Percentiles rank a stretch among this genome's conserved stretches.
These are phyloP conservation scores for Fusarium hainanense DNA, from an alignment of 2,329 filamentous ascomycete genomes.

Conservation along the genomic window DNA sequence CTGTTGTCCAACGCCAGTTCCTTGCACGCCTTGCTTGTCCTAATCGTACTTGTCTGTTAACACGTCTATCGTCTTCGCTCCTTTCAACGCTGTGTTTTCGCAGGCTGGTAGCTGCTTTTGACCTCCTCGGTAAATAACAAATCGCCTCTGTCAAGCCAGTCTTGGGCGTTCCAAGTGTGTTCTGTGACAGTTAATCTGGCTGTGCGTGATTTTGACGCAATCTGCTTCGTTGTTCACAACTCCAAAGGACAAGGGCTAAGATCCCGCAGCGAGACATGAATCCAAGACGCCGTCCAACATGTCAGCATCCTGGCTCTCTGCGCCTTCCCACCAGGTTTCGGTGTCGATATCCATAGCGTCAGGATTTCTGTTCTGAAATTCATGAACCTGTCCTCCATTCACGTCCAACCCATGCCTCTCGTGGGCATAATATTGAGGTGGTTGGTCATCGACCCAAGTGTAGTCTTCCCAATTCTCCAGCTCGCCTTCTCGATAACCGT, in stretches of 20 bases:
- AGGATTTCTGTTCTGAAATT: slow-evolving; percentile 60
- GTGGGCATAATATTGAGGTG: slow-evolving; percentile 42
- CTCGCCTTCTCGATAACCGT: slow-evolving; percentile 80
- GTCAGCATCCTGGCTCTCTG: slow-evolving; percentile 61
- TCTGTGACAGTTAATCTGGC: not conserved
- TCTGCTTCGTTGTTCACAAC: not conserved
- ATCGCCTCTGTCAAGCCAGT: not conserved
- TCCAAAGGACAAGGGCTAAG: slow-evolving; percentile 30
- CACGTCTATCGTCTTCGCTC: slow-evolving; percentile 4
- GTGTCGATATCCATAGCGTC: slow-evolving; percentile 71
- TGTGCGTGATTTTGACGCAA: not conserved
- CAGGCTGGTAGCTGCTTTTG: slow-evolving; percentile 1
- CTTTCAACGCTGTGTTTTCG: not conserved
- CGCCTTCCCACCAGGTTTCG: slow-evolving; percentile 72
- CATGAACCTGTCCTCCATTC: slow-evolving; percentile 52
- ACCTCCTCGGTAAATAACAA: not conserved
- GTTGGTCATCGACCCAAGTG: slow-evolving; percentile 60
- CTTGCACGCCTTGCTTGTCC: slow-evolving; percentile 37
- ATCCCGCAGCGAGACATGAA: slow-evolving; percentile 63
- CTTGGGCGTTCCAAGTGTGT: not conserved
- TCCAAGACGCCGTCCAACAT: slow-evolving; percentile 68
- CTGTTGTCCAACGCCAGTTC: slow-evolving; percentile 43
- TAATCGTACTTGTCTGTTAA: slow-evolving; percentile 13
- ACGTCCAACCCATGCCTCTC: slow-evolving; percentile 48
- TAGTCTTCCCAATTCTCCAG: slow-evolving; percentile 74